Conservation (phyloP, 73 alveolate genomes). For the Symbiodinium natans region DNA sequence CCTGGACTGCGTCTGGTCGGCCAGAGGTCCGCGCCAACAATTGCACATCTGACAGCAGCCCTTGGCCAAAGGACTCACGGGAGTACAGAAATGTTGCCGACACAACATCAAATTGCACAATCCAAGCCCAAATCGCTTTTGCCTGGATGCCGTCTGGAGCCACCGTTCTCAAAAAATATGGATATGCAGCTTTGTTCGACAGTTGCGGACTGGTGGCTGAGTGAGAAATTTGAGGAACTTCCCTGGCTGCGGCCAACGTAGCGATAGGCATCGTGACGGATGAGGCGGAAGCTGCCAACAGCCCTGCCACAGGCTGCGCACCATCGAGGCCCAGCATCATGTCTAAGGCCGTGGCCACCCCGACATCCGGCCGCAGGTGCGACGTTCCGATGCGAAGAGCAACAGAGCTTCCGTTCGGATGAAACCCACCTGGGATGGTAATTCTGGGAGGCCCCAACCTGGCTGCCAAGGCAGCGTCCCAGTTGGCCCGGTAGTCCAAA, state of each 20-base stretch:
- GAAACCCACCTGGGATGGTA: constrained; percentile 29
- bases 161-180: background rate
- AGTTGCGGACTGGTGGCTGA: background rate
- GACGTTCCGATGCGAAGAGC: too few species aligned
- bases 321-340: too few species aligned
- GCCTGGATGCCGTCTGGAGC: background rate
- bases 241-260: background rate
- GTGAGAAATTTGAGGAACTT: background rate
- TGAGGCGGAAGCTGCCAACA: too few species aligned
- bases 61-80: constrained; percentile 35
- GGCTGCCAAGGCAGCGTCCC: constrained; percentile 22
- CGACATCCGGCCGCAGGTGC: too few species aligned
- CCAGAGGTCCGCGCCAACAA: background rate
- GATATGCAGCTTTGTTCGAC: background rate
- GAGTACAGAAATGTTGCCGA: background rate
- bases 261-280: background rate
- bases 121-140: background rate
- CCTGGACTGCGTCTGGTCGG: constrained; percentile 37
- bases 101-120: background rate
- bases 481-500: constrained; percentile 28
- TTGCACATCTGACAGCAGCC: constrained; percentile 16
- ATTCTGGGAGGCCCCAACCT: constrained; percentile 36
- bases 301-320: background rate
- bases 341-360: background rate
- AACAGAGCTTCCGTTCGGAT: background rate